A percentile compares a stretch with the other conserved stretches of the same genome.
Conservation (phyloP, 495 filamentous ascomycete genomes). For the Extremus antarcticus region DNA sequence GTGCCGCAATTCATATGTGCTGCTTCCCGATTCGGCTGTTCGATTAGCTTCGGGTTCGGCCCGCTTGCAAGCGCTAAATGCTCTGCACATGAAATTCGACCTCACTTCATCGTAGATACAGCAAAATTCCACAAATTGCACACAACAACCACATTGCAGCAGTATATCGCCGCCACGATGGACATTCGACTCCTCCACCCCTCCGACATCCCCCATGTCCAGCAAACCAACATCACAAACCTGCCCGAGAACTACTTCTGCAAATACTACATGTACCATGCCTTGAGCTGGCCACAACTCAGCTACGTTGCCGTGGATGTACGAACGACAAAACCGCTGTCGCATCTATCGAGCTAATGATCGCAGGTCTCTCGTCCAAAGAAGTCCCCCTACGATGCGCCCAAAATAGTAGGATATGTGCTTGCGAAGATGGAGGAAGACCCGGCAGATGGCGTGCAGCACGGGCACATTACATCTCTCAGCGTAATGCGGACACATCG, state of each 20-base stretch:
- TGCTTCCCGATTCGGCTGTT: too few relatives aligned
- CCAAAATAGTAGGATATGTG: conserved; percentile 97
- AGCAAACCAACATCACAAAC: conserved; percentile 97
- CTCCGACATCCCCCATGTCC: conserved; percentile 83
- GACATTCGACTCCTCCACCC: conserved; percentile 66
- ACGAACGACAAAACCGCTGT: conserved; percentile 15
- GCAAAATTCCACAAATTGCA: neutral
- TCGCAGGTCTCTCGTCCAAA: conserved; percentile 53
- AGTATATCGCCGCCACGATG: conserved; percentile 36
- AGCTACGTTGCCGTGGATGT: conserved; percentile 89
- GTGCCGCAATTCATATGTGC: too few relatives aligned
- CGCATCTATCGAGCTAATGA: neutral
- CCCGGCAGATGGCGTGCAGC: conserved; percentile 76
- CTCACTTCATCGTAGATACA: neutral
- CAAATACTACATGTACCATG: conserved; percentile 99
- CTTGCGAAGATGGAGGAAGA: conserved; percentile 99
- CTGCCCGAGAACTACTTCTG: conserved; percentile 99
- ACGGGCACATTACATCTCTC: conserved; percentile 92
- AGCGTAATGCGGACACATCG: conserved; percentile 96
- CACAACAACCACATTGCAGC: neutral
- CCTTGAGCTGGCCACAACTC: conserved; percentile 92
- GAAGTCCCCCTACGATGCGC: conserved; percentile 73
- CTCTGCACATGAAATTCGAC: neutral
- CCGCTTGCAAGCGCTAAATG: too few relatives aligned
- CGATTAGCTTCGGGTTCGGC: too few relatives aligned